Base-by-base conservation (phyloP, 306 rosid species). In the Glycine tomentella region DNA sequence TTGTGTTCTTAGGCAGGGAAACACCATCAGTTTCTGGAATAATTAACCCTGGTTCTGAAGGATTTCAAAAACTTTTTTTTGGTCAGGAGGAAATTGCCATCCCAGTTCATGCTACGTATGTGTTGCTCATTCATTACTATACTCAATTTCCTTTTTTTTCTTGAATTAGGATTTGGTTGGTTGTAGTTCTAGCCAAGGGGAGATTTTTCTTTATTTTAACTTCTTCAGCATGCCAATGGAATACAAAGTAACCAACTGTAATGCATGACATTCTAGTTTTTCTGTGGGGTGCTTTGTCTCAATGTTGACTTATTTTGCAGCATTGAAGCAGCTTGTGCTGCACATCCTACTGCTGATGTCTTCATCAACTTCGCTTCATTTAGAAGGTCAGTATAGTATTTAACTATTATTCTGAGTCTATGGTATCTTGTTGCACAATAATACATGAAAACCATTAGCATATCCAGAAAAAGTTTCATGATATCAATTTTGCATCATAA, bases 311-410 rank as follows among this genome's bases (percentile, higher is more conserved):
- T 79, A 50, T 80, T 82, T 88, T 85, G 82, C 94, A 93, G 99
- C 86, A 84, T 93, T 84, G 99, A 96, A 83, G 95, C 97, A 46
- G 95, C 99, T 83, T 89, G 89, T 79, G 97, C 98, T 11, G 94
- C 98, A 81, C 99, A 96, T 86, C 98, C 99, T 74, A 96, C 97
- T 40, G 99, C 99, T 6, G 99, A 96, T 88, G 97, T 96, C 86
- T 93, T 96, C 84, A 93, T 96, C 93, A 96, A 96, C 85, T 96
- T 96, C 79, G 93, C 99, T 82, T 96, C 99, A 8, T 96, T 86
- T 66, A 89, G 99, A 85, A 96, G 99, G 99, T 93, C 46, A 38
- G 87, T 83, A 64, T 40, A 48, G 76, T 38, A 78, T 46, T 55
- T 20, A 20, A 20, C 20, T 20, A 20, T 20, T 20, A 20, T 20